Conservation (phyloP, 139 green algal species). For the Tetradesmus lagerheimii region DNA sequence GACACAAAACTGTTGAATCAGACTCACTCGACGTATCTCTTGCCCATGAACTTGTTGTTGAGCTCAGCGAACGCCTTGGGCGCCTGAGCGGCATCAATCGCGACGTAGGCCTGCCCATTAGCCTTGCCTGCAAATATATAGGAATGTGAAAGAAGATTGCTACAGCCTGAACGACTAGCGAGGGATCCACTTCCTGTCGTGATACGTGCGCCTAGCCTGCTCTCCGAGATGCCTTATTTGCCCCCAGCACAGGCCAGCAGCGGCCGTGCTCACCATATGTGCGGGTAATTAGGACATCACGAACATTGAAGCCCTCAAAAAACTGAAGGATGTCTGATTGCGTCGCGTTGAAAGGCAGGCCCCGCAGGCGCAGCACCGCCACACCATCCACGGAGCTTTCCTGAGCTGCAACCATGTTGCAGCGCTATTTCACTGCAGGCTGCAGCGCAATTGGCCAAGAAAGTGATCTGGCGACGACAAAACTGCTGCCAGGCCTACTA, state of each 20-base stretch:
- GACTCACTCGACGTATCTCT: conserved; percentile 35
- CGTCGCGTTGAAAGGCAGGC: conserved; percentile 7
- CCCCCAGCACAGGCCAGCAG: neutral
- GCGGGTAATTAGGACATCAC: neutral
- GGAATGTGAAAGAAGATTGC: no score
- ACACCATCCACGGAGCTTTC: neutral
- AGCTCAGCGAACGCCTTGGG: neutral
- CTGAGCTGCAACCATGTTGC: neutral
- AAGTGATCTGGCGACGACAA: neutral
- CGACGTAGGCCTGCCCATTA: conserved; percentile 26
- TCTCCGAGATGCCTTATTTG: neutral
- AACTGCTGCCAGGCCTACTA: neutral
- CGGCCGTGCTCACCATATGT: neutral
- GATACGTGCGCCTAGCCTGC: neutral
- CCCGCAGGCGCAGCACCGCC: neutral
- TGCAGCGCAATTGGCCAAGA: neutral
- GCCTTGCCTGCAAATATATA: neutral
- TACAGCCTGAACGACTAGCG: neutral
- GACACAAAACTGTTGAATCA: no score
- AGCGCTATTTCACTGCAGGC: neutral
- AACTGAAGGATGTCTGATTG: neutral
- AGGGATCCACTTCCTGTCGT: neutral
- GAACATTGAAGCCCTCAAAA: neutral
- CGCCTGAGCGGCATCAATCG: neutral
- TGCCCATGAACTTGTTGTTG: conserved; percentile 22